These are phyloP conservation scores for Fusarium marasasianum DNA, from an alignment of 2,329 filamentous ascomycete species.

Conservation along the genomic window DNA sequence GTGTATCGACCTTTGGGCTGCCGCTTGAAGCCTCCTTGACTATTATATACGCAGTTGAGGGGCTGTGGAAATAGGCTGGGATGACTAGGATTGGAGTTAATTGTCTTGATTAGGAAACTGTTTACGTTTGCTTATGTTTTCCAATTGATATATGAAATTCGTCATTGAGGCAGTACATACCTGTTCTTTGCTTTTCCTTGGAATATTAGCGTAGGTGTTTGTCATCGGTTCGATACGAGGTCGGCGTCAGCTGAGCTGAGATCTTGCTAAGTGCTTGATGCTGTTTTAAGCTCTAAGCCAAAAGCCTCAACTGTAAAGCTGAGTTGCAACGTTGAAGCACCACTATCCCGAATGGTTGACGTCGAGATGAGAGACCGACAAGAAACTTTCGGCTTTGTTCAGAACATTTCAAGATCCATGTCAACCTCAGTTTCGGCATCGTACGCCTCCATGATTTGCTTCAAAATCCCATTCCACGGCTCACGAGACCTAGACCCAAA, in stretches of 20 bases:
- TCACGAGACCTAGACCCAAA: constrained; percentile 17
- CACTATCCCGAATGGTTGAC: no score
- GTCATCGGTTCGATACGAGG: no score
- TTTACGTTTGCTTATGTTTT: background rate
- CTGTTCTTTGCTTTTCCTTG: no score
- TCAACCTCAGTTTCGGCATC: background rate
- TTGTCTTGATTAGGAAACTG: background rate
- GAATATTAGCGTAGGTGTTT: no score
- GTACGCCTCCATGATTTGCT: background rate
- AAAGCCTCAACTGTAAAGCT: no score
- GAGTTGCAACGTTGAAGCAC: no score
- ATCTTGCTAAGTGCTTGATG: no score
- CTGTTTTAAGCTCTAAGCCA: no score
- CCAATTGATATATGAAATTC: background rate
- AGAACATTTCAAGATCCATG: background rate
- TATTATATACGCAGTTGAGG: no score
- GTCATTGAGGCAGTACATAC: background rate
- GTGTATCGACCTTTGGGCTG: background rate
- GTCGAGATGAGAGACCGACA: no score
- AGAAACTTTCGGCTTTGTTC: accelerated
- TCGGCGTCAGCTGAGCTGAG: no score
- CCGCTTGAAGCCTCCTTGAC: background rate
- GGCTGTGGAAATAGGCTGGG: background rate
- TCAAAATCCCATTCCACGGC: constrained; percentile 9
- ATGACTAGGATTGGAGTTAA: background rate